Base-by-base conservation (phyloP, 257 asterid genomes). In the Cruciata laevipes region DNA sequence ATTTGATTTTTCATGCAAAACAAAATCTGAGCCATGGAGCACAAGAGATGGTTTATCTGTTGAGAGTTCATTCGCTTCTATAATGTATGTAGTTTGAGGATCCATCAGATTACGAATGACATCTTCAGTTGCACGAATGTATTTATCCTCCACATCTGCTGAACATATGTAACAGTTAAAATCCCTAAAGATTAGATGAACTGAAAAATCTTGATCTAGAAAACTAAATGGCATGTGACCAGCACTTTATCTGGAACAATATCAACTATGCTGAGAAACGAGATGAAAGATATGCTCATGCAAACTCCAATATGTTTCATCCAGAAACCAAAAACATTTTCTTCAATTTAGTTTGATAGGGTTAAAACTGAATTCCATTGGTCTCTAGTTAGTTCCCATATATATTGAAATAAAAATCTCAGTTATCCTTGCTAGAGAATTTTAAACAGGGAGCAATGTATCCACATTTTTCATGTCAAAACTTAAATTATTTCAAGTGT, bases 41-140 rank as follows among this genome's bases (percentile, higher is more conserved):
- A 90, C 77, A 56, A 84, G 66, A 71, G 90, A 86, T 73, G 58
- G 80, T 69, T 78, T 83, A 72, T 79, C 82, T 70, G 81, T 38
- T 49, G 86, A 81, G 72, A 82, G 67, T 67, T 70, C 72, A 69
- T 71, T 78, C 70, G 90, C 78, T 80, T 89, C 97, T 66, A 88
- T 30, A 67, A 93, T 74, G 80, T 79, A 93, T 74, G 97, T 81
- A 68, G 80, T 85, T 73, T 78, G 90, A 69, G 89, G 90, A 73
- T 84, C 95, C 81, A 80, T 81, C 76, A 93, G 87, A 76, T 84
- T 86, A 61, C 68, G 33, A 71, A 79, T 86, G 68, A 86, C 82
- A 66, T 75, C 85, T 69, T 85, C 83, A 74, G 80, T 83, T 76
- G 95, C 90, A 73, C 68, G 82, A 52, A 35, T 75, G 66, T 88